Conservation (phyloP, 192 early-diverging fungal genomes). For the Coemansia sp. region DNA sequence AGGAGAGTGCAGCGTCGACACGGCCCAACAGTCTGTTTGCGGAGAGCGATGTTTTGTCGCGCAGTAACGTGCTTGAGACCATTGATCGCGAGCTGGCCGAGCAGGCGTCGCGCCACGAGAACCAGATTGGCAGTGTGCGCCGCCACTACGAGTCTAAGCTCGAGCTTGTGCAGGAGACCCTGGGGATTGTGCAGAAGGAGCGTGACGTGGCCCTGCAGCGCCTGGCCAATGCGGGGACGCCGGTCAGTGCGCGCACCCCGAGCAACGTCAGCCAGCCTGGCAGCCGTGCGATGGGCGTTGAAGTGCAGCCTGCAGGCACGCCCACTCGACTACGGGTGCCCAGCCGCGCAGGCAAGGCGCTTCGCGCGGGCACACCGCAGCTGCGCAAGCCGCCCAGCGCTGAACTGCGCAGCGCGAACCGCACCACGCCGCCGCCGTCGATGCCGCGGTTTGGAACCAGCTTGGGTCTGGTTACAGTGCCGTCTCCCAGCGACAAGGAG, state of each 20-base stretch:
- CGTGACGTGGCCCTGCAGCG: slow-evolving; percentile 47
- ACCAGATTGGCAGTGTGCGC: slow-evolving; percentile 50
- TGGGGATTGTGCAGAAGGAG: slow-evolving; percentile 46
- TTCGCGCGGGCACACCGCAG: slow-evolving; percentile 12
- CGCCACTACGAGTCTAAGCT: slow-evolving; percentile 47
- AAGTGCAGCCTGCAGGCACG: slow-evolving; percentile 4
- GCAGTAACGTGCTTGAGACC: slow-evolving; percentile 38
- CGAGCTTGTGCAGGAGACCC: slow-evolving; percentile 42
- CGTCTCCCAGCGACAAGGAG: slow-evolving; percentile 12
- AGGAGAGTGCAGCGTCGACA: slow-evolving; percentile 1
- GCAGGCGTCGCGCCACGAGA: slow-evolving; percentile 51
- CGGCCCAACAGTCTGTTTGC: slow-evolving; percentile 17
- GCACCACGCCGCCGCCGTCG: not conserved
- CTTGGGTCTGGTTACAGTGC: slow-evolving; percentile 3
- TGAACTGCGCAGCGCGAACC: not conserved
- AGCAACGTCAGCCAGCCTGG: not conserved
- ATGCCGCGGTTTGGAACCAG: slow-evolving; percentile 17
- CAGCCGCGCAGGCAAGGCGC: slow-evolving; percentile 23
- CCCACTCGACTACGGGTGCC: slow-evolving; percentile 44
- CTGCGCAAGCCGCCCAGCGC: slow-evolving; percentile 10
- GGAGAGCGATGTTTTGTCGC: slow-evolving; percentile 31
- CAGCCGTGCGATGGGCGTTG: slow-evolving; percentile 25
- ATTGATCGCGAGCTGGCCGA: slow-evolving; percentile 49
- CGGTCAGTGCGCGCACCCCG: not conserved
- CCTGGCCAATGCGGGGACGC: slow-evolving; percentile 28